Percentiles rank a stretch among this genome's conserved stretches.
phyloP scores from a whole-genome alignment of 2,329 filamentous ascomycete species.

The Akanthomyces uredinophilus region DNA sequence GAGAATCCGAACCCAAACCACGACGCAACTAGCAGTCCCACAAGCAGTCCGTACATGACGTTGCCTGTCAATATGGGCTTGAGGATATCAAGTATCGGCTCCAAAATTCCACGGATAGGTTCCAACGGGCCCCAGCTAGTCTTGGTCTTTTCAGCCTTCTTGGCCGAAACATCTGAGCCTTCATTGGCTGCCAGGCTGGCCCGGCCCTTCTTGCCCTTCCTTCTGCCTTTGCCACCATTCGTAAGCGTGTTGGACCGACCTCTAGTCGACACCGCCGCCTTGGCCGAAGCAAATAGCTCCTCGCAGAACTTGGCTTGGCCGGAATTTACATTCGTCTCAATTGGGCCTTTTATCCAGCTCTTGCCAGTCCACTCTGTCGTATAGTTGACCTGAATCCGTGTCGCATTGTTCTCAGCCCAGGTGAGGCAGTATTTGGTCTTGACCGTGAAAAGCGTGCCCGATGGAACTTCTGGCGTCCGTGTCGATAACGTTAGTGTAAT shows the following conservation, averaged over 20 bases:
- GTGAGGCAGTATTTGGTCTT: constrained; percentile 94
- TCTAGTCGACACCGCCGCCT: constrained; percentile 64
- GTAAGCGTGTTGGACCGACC: constrained; percentile 43
- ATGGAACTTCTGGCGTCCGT: constrained; percentile 91
- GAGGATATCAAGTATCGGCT: constrained; percentile 65
- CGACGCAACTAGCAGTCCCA: constrained; percentile 65
- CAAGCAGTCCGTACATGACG: constrained; percentile 68
- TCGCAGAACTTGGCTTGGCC: constrained; percentile 81
- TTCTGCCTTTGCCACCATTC: constrained; percentile 54
- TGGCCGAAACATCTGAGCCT: constrained; percentile 33
- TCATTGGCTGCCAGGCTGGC: constrained; percentile 40
- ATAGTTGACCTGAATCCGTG: constrained; percentile 80
- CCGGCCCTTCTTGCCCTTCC: constrained; percentile 53
- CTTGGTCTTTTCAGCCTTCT: constrained; percentile 37
- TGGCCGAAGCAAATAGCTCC: constrained; percentile 70
- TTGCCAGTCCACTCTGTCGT: constrained; percentile 95
- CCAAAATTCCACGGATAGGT: constrained; percentile 63
- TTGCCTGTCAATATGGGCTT: constrained; percentile 70
- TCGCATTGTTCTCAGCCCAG: constrained; percentile 84
- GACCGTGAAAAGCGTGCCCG: constrained; percentile 81
- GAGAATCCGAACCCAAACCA: constrained; percentile 64
- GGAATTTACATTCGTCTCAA: constrained; percentile 91
- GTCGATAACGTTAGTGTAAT: constrained; percentile 78
- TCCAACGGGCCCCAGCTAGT: constrained; percentile 76
- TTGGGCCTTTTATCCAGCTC: constrained; percentile 98